A percentile compares a stretch with the other conserved stretches of the same genome.
Evolutionary conservation across 2,329 filamentous ascomycete genomes (phyloP).

Genomic region (Huntiella omanensis): DNA sequence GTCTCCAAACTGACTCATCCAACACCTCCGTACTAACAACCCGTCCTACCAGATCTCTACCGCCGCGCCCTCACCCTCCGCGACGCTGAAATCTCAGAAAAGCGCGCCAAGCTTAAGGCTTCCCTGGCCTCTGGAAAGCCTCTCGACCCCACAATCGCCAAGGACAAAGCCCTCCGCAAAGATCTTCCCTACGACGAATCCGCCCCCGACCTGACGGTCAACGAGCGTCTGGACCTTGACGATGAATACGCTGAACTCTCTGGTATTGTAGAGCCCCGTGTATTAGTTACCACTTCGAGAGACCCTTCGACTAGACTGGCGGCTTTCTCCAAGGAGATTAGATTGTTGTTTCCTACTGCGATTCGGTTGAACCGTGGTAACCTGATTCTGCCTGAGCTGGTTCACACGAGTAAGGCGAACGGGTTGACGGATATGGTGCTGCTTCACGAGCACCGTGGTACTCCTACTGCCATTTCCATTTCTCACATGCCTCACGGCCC

Average conservation of each 20-base stretch:
- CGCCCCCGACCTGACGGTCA: constrained; percentile 41
- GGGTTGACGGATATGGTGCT: constrained; percentile 72
- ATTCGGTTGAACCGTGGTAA: constrained; percentile 87
- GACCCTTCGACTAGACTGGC: constrained; percentile 68
- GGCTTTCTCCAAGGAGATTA: constrained; percentile 86
- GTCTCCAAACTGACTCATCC: background rate
- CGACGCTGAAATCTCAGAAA: constrained; percentile 84
- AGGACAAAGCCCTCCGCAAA: constrained; percentile 66
- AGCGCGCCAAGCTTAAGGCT: constrained; percentile 68
- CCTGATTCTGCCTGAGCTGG: constrained; percentile 67
- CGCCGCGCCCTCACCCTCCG: constrained; percentile 69
- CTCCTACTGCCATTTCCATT: constrained; percentile 73
- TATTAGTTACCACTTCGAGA: constrained; percentile 79
- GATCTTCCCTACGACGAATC: constrained; percentile 93
- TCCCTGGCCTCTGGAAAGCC: constrained; percentile 81
- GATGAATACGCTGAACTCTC: constrained; percentile 83
- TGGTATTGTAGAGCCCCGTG: constrained; percentile 69
- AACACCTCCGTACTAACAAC: background rate
- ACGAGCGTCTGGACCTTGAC: constrained; percentile 58
- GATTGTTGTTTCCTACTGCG: constrained; percentile 63
- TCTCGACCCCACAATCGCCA: constrained; percentile 61
- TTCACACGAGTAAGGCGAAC: constrained; percentile 60
- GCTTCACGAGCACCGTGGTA: constrained; percentile 82
- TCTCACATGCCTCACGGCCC: constrained; percentile 80
- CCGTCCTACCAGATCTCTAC: constrained; percentile 44